Conservation (phyloP, 495 filamentous ascomycete genomes). For the Xylaria intraflava region DNA sequence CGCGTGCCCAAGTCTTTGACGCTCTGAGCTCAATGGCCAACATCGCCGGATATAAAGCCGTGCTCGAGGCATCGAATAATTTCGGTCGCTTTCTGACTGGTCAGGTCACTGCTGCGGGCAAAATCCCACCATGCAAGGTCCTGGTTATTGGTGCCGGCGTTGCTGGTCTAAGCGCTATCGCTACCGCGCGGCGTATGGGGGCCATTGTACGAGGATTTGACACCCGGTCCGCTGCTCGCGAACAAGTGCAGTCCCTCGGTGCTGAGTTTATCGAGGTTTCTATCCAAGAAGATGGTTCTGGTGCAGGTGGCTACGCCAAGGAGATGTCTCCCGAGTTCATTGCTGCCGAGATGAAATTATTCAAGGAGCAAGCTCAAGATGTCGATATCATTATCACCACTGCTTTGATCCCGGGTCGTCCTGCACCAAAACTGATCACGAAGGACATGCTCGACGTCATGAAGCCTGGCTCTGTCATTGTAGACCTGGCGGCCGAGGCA, state of each 20-base stretch:
- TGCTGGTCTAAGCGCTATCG: constrained; percentile 74
- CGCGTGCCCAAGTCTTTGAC: constrained; percentile 74
- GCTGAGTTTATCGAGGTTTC: constrained; percentile 82
- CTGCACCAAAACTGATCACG: constrained; percentile 70
- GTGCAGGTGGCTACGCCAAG: constrained; percentile 75
- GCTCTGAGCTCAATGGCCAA: constrained; percentile 81
- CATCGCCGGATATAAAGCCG: constrained; percentile 80
- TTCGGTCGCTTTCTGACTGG: constrained; percentile 78
- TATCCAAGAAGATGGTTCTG: constrained; percentile 75
- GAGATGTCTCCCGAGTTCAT: constrained; percentile 87
- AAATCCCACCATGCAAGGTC: constrained; percentile 78
- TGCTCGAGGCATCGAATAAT: constrained; percentile 73
- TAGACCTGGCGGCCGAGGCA: constrained; percentile 74
- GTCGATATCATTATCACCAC: constrained; percentile 87
- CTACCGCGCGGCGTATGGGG: constrained; percentile 69
- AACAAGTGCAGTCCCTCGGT: constrained; percentile 78
- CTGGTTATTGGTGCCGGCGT: constrained; percentile 79
- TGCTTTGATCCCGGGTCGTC: constrained; percentile 69
- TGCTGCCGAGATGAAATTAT: constrained; percentile 80
- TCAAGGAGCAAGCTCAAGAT: constrained; percentile 70
- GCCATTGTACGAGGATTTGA: constrained; percentile 81
- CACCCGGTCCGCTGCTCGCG: constrained; percentile 67
- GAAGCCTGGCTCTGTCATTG: constrained; percentile 75
- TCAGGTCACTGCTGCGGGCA: constrained; percentile 74
- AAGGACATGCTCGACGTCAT: constrained; percentile 70